A percentile compares a stretch with the other conserved stretches of the same genome.
Evolutionary conservation across 2,329 filamentous ascomycete genomes (phyloP).

Genomic region (Beauveria medogensis): DNA sequence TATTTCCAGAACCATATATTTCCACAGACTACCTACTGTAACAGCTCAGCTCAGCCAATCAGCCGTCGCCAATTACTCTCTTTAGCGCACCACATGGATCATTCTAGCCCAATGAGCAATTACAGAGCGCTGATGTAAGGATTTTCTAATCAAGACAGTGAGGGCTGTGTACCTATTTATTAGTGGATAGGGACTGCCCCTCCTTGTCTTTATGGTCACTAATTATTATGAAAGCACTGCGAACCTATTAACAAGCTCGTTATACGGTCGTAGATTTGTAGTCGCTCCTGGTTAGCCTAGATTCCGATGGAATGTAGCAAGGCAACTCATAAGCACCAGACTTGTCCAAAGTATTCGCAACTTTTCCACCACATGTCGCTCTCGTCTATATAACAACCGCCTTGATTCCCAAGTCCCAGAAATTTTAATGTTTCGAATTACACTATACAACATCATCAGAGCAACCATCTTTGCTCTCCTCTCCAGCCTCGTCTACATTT

Average conservation of each 20-base stretch:
- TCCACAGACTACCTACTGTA: neutral
- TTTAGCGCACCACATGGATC: neutral
- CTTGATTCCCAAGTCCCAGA: neutral
- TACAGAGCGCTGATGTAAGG: conserved; percentile 5
- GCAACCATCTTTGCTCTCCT: neutral
- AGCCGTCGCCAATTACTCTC: too few relatives aligned
- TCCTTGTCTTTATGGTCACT: neutral
- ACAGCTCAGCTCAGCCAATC: neutral
- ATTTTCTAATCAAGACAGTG: neutral
- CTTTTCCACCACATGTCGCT: neutral
- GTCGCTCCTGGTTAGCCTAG: neutral
- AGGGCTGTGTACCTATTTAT: neutral
- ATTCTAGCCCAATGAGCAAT: neutral
- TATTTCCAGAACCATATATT: neutral
- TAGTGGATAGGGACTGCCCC: neutral
- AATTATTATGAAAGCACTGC: neutral
- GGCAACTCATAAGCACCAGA: neutral
- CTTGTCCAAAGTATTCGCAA: neutral
- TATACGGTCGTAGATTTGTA: neutral
- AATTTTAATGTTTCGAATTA: conserved; percentile 2
- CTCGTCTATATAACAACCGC: neutral
- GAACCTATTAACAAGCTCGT: neutral
- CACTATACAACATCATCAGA: neutral
- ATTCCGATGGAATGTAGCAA: neutral
- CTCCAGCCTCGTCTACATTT: neutral